Percentiles rank a stretch among this genome's conserved stretches.
These are phyloP conservation scores for Trichoderma sp. DNA, from an alignment of 2,329 filamentous ascomycete genomes.

Conservation along the genomic window DNA sequence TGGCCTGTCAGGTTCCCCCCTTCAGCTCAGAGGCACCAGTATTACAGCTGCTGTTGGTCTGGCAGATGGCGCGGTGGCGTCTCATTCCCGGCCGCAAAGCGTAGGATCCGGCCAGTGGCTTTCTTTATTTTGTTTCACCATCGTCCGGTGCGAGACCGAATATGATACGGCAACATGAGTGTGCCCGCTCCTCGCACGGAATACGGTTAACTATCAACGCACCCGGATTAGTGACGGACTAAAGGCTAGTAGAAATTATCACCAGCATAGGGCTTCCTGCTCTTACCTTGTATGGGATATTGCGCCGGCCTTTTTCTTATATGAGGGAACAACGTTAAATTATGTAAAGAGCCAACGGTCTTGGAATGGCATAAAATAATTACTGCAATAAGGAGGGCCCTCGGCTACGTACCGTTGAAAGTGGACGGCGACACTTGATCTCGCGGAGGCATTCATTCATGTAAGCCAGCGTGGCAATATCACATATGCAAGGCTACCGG, in stretches of 20 bases:
- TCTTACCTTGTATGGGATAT: slow-evolving; percentile 1
- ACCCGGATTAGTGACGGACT: neutral
- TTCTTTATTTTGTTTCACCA: slow-evolving; percentile 7
- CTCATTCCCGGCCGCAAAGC: slow-evolving; percentile 10
- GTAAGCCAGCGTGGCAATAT: slow-evolving; percentile 4
- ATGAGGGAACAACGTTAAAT: neutral
- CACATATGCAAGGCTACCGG: slow-evolving; percentile 19
- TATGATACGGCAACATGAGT: neutral
- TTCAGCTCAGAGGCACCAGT: neutral
- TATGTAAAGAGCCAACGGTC: slow-evolving; percentile 4
- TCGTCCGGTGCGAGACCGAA: neutral
- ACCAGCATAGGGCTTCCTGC: neutral
- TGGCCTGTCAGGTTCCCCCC: neutral
- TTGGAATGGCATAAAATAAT: neutral
- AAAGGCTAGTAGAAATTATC: neutral
- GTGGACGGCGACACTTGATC: slow-evolving; percentile 9
- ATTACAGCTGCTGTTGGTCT: neutral
- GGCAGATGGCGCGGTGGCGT: slow-evolving; percentile 11
- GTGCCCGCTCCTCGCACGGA: neutral
- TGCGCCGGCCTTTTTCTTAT: neutral
- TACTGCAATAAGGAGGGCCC: neutral
- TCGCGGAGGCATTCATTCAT: neutral
- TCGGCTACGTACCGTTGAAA: neutral
- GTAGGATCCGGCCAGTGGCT: slow-evolving; percentile 13
- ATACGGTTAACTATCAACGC: neutral